Percentiles rank a stretch among this genome's conserved stretches.
Conservation (phyloP, 1,139 yeast genomes). For the Blastobotrys aristatus region DNA sequence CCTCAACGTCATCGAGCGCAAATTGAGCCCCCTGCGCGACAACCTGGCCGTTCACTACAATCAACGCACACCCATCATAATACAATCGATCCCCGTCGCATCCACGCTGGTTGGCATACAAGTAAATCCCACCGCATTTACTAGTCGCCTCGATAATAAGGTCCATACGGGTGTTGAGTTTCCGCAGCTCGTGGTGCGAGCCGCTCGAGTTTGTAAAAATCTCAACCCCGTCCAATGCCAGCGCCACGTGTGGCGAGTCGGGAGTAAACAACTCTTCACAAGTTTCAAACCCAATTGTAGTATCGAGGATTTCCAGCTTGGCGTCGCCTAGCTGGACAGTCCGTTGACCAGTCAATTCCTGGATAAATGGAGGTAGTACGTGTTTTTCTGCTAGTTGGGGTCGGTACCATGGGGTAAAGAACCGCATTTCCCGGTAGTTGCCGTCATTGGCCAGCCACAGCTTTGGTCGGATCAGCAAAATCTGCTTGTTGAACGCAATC, state of each 20-base stretch:
- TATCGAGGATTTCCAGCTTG: constrained; percentile 72
- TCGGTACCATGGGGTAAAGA: constrained; percentile 89
- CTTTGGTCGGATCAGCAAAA: constrained; percentile 85
- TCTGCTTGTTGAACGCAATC: constrained; percentile 70
- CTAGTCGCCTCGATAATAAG: constrained; percentile 88
- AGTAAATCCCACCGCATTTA: constrained; percentile 92
- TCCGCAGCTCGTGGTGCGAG: constrained; percentile 91
- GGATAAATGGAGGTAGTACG: constrained; percentile 61
- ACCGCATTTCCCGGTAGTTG: constrained; percentile 95
- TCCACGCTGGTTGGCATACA: constrained; percentile 92
- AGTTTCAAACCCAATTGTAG: constrained; percentile 91
- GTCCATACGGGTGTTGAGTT: constrained; percentile 75
- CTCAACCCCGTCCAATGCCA: constrained; percentile 95
- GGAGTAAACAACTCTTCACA: constrained; percentile 98
- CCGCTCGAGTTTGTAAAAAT: constrained; percentile 94
- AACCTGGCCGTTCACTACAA: constrained; percentile 84
- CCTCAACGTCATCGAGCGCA: constrained; percentile 85
- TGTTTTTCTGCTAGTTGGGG: constrained; percentile 69
- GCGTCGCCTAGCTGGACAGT: constrained; percentile 86
- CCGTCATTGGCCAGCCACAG: constrained; percentile 94
- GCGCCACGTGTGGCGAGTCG: constrained; percentile 84
- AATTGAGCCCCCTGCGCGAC: constrained; percentile 94
- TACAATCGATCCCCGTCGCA: constrained; percentile 97
- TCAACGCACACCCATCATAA: constrained; percentile 95
- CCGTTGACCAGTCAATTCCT: constrained; percentile 47